Conservation (phyloP, 371 early-diverging fungal species). For the Hamiltosporidium tvaerminnensis region DNA sequence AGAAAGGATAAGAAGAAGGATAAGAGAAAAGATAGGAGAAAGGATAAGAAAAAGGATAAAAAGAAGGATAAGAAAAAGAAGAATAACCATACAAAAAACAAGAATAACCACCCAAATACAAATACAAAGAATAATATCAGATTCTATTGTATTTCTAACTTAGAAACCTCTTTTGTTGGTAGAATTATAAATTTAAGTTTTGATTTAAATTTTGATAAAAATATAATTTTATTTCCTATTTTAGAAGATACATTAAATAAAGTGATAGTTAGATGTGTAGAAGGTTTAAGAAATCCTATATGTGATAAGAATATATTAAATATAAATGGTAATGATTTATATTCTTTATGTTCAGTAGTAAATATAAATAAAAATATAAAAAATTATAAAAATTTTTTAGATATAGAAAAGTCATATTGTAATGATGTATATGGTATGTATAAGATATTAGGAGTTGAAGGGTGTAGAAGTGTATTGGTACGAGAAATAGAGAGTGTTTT, state of each 20-base stretch:
- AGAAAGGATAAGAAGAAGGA: slow-evolving; percentile 35
- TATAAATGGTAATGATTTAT: slow-evolving; percentile 31
- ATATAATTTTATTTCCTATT: slow-evolving; percentile 19
- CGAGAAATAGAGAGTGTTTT: slow-evolving; percentile 84
- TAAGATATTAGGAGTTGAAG: slow-evolving; percentile 89
- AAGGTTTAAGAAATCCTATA: slow-evolving; percentile 13
- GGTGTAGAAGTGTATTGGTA: slow-evolving; percentile 78
- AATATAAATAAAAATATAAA: no score
- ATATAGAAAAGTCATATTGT: slow-evolving; percentile 50
- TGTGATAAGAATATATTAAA: slow-evolving; percentile 4
- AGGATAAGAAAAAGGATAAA: slow-evolving; percentile 26
- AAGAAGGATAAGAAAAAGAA: slow-evolving; percentile 3
- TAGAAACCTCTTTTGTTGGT: no score
- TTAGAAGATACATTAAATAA: slow-evolving; percentile 22
- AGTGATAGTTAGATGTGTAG: slow-evolving; percentile 21
- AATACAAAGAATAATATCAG: no score
- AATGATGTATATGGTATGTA: slow-evolving; percentile 86
- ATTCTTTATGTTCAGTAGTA: background rate
- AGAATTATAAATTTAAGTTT: no score
- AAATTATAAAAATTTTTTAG: no score
- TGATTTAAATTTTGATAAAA: no score
- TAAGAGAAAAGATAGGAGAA: background rate
- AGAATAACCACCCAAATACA: no score
- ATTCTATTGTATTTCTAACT: no score
- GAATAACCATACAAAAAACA: slow-evolving; percentile 14